Evolutionary conservation across 768 basidiomycete species (phyloP).

Genomic region (Suillus subaureus): DNA sequence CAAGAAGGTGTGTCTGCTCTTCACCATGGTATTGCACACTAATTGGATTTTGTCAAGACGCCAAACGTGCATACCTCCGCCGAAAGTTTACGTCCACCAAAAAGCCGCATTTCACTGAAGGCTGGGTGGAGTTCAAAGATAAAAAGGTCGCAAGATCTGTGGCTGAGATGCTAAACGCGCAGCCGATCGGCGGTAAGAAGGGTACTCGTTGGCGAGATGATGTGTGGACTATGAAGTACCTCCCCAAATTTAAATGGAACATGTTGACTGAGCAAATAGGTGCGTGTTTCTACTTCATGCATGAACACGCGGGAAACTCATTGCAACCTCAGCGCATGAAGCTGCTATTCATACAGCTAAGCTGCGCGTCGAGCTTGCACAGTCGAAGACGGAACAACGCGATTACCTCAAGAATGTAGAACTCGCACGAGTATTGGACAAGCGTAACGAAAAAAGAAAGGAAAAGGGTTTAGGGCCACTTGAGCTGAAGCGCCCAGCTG

Average conservation of each 20-base stretch:
- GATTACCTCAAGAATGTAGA: conserved; percentile 96
- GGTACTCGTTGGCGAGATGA: conserved; percentile 92
- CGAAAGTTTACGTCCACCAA: conserved; percentile 82
- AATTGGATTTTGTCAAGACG: conserved; percentile 47
- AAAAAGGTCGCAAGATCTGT: conserved; percentile 88
- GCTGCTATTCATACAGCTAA: conserved; percentile 85
- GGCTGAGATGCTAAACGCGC: conserved; percentile 95
- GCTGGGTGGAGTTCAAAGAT: conserved; percentile 98
- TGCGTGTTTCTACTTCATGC: conserved; percentile 45
- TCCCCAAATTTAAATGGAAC: conserved; percentile 97
- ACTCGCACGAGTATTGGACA: conserved; percentile 82
- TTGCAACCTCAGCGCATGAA: conserved; percentile 73
- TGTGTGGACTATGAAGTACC: conserved; percentile 99
- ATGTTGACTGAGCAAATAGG: conserved; percentile 99
- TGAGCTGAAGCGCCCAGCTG: conserved; percentile 21
- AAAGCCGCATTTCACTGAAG: conserved; percentile 89
- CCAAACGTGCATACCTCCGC: conserved; percentile 85
- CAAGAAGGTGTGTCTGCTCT: conserved; percentile 66
- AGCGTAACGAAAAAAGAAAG: conserved; percentile 69
- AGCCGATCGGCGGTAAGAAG: conserved; percentile 93
- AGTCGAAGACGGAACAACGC: conserved; percentile 85
- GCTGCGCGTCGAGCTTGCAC: conserved; percentile 88
- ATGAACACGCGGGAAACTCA: conserved; percentile 12
- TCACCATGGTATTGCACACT: conserved; percentile 1
- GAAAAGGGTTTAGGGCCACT: conserved; percentile 56